Evolutionary conservation across 1,284 basidiomycete genomes (phyloP), one percentile per base, ranked within the genome.

Genomic region (Chalciporus sp.): DNA sequence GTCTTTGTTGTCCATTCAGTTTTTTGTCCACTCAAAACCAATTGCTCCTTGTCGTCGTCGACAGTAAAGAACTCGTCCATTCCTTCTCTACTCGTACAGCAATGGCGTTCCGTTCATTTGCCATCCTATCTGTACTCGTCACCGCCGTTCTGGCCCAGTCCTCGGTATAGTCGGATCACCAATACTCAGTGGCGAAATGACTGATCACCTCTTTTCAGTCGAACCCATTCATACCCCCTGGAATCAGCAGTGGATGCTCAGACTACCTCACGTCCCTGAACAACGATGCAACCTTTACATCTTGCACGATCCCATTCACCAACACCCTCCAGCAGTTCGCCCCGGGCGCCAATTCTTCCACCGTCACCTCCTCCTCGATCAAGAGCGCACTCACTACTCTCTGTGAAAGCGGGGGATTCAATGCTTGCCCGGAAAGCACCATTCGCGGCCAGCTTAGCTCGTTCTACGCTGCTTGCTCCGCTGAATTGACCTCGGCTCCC

Each of bases 391-490:
- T 95, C 42, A 71, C 68, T 58, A 73, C 62, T 45, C 68, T 96
- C 51, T 95, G 93, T 75, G 55, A 70, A 7, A 56, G 72, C 19
- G 65, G 72, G 16, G 65, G 75, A 2, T 65, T 73, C 35, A 61
- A 57, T 20, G 62, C 72, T 0, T 95, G 93, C 77, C 70, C 80
- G 9, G 80, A 85, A 51, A 76, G 72, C 33, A 69, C 76, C 52
- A 71, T 96, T 63, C 81, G 86, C 47, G 55, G 74, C 35, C 77
- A 83, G 62, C 82, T 97, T 53, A 74, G 81, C 49, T 59, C 75
- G 16, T 95, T 96, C 74, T 86, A 86, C 69, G 61, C 77, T 11
- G 78, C 81, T 7, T 97, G 94, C 77, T 57, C 72, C 2, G 52
- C 66, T 26, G 94, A 96, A 73, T 75, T 97, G 60, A 82, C 78